phyloP scores from a whole-genome alignment of 192 early-diverging fungal species.

The Backusella sp. region DNA sequence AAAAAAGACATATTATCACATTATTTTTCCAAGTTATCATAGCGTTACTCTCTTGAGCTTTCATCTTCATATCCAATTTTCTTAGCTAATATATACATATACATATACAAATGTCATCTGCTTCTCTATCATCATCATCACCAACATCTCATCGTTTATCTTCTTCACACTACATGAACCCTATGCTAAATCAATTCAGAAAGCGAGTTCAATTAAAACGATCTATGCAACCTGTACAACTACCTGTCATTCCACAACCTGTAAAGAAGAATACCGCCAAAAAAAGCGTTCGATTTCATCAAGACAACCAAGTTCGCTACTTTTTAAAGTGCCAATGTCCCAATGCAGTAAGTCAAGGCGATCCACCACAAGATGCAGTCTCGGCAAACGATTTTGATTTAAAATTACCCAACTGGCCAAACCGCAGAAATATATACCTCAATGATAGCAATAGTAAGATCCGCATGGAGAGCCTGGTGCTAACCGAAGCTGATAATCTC shows the following conservation, averaged over 20 bases:
- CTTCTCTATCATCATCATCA: neutral
- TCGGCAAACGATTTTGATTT: slow-evolving; percentile 24
- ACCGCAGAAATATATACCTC: slow-evolving; percentile 55
- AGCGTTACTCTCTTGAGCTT: too few species aligned
- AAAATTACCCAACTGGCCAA: slow-evolving; percentile 32
- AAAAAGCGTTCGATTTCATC: slow-evolving; percentile 68
- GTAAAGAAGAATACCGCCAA: neutral
- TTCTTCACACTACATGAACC: slow-evolving; percentile 8
- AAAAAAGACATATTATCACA: neutral
- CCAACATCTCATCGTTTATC: neutral
- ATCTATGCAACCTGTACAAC: neutral
- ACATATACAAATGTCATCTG: neutral
- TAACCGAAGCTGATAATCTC: slow-evolving; percentile 22
- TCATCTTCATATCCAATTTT: neutral
- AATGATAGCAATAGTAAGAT: slow-evolving; percentile 22
- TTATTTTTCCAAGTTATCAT: neutral
- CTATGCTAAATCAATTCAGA: slow-evolving; percentile 6
- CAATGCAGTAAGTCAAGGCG: slow-evolving; percentile 39
- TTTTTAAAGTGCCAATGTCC: slow-evolving; percentile 73
- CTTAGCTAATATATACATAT: neutral
- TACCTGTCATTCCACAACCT: neutral
- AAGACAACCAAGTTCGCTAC: slow-evolving; percentile 68
- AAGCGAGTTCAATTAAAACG: neutral
- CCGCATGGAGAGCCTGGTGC: neutral
- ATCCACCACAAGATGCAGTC: slow-evolving; percentile 33